A percentile compares a stretch with the other conserved stretches of the same genome.
Conservation (phyloP, 805 yeast genomes). For the Phaffomyces thermotolerans region DNA sequence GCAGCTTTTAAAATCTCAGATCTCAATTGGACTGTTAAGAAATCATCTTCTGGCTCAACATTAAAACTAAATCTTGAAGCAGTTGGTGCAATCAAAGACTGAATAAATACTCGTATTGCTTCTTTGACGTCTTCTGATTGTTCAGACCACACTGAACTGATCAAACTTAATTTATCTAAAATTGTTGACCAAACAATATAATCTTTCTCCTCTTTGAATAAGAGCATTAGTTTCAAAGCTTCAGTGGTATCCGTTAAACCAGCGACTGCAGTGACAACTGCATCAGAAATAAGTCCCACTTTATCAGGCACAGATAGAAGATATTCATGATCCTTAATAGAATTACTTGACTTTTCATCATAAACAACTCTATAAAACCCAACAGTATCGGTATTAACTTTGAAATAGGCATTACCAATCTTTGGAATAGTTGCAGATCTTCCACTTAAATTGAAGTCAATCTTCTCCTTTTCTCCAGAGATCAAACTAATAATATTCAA, state of each 20-base stretch:
- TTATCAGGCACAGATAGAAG: constrained; percentile 63
- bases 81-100: constrained; percentile 47
- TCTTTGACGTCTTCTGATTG: constrained; percentile 38
- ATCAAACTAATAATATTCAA: constrained; percentile 34
- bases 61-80: constrained; percentile 55
- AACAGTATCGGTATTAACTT: constrained; percentile 64
- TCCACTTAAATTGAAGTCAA: constrained; percentile 47
- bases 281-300: constrained; percentile 70
- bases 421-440: constrained; percentile 37
- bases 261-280: constrained; percentile 57
- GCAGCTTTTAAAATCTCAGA: constrained; percentile 54
- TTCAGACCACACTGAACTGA: constrained; percentile 47
- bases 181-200: constrained; percentile 62
- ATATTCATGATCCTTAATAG: constrained; percentile 50
- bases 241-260: constrained; percentile 58
- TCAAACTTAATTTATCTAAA: constrained; percentile 34
- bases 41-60: constrained; percentile 44
- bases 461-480: constrained; percentile 42
- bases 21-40: constrained; percentile 59
- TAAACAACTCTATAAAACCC: constrained; percentile 73
- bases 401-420: constrained; percentile 44
- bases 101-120: constrained; percentile 43
- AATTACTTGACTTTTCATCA: constrained; percentile 52
- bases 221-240: constrained; percentile 47
- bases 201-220: constrained; percentile 52